phyloP scores from a whole-genome alignment of 345 rosid genomes.

The Syzygium grande region DNA sequence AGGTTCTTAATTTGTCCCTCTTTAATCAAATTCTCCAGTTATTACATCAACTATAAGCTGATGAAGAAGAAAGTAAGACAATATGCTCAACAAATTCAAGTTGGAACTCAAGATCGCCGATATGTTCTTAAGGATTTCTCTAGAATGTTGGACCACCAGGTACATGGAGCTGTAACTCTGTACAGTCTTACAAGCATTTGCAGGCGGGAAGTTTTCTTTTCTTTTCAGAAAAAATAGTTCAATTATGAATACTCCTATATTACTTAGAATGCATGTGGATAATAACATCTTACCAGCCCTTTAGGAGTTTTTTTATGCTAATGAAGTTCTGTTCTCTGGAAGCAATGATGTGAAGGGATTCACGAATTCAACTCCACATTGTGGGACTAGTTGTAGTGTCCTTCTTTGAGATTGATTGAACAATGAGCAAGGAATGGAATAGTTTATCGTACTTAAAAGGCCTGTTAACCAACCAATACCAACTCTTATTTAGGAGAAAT shows the following conservation, averaged over 20 bases:
- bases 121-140: slow-evolving; percentile 97
- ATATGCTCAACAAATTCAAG: slow-evolving; percentile 69
- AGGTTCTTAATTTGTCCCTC: background rate
- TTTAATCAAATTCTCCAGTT: slow-evolving; percentile 29
- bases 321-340: background rate
- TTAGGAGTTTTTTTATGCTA: background rate
- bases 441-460: background rate
- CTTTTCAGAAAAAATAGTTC: background rate
- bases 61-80: slow-evolving; percentile 95
- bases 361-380: background rate
- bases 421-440: background rate
- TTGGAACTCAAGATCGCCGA: slow-evolving; percentile 62
- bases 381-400: background rate
- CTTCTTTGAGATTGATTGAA: background rate
- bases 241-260: background rate
- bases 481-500: background rate
- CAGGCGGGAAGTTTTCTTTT: background rate
- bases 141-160: slow-evolving; percentile 91
- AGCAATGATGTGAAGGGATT: background rate
- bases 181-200: background rate
- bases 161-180: slow-evolving; percentile 6
- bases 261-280: background rate
- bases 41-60: slow-evolving; percentile 88
- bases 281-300: background rate
- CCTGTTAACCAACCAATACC: background rate